These are phyloP conservation scores for Exobasidium cylindrosporum DNA, from an alignment of 1,284 basidiomycete genomes.

Conservation along the genomic window DNA sequence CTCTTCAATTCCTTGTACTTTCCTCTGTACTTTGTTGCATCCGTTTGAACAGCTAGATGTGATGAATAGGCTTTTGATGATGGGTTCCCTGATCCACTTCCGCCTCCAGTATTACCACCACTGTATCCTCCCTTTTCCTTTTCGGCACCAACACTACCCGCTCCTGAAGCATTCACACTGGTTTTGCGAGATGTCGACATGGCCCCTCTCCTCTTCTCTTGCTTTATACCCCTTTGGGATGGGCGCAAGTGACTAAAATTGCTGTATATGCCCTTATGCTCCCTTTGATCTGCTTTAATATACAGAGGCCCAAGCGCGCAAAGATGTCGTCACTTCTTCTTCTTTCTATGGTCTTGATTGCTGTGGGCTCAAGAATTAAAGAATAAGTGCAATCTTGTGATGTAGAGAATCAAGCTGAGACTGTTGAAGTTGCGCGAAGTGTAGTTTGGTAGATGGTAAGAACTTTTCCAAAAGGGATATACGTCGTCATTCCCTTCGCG, in stretches of 20 bases:
- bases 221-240: too few relatives aligned
- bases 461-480: too few relatives aligned
- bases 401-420: too few relatives aligned
- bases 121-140: not conserved
- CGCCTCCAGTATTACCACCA: not conserved
- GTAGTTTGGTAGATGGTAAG: too few relatives aligned
- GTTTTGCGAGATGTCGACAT: not conserved
- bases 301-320: not conserved
- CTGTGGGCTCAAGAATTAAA: too few relatives aligned
- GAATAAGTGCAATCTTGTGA: too few relatives aligned
- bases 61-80: constrained; percentile 48
- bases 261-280: too few relatives aligned
- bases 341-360: too few relatives aligned
- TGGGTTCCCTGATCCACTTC: constrained; percentile 17
- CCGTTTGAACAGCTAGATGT: constrained; percentile 57
- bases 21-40: constrained; percentile 80
- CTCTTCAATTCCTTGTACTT: constrained; percentile 86
- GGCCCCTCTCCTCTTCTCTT: not conserved
- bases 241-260: too few relatives aligned
- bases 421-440: too few relatives aligned
- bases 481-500: not conserved
- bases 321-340: not conserved
- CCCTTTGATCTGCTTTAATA: not conserved
- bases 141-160: not conserved
- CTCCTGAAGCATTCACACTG: not conserved